Percentiles rank a stretch among this genome's conserved stretches.
Evolutionary conservation across 1,284 basidiomycete genomes (phyloP).

Genomic region (Irpex rosettiformis): DNA sequence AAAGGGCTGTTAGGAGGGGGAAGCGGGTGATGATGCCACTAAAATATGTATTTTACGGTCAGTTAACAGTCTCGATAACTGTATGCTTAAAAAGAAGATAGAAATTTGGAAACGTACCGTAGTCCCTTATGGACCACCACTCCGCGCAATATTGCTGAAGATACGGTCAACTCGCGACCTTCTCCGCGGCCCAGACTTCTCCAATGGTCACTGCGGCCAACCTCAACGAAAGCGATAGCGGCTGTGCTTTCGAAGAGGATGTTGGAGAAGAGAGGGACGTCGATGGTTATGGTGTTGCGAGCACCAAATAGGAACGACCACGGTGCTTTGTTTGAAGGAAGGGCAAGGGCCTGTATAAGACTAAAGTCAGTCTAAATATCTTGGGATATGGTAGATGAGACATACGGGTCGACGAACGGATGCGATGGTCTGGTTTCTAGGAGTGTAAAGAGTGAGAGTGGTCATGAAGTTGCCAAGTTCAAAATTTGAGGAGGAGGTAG

Average conservation of each 20-base stretch:
- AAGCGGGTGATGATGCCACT: slow-evolving; percentile 71
- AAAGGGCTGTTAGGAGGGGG: slow-evolving; percentile 49
- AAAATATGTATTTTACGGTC: slow-evolving; percentile 10
- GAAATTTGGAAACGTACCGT: slow-evolving; percentile 46
- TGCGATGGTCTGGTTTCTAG: slow-evolving; percentile 57
- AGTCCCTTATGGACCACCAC: slow-evolving; percentile 60
- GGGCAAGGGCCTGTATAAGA: slow-evolving; percentile 51
- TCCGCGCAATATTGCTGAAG: slow-evolving; percentile 57
- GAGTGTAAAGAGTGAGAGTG: slow-evolving; percentile 50
- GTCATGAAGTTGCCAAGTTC: slow-evolving; percentile 81
- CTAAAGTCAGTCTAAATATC: slow-evolving; percentile 1
- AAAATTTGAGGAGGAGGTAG: slow-evolving; percentile 62
- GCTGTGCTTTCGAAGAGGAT: slow-evolving; percentile 46
- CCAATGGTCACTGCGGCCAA: slow-evolving; percentile 72
- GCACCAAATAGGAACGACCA: slow-evolving; percentile 36
- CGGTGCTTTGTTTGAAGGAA: slow-evolving; percentile 37
- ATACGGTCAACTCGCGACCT: slow-evolving; percentile 66
- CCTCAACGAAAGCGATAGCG: slow-evolving; percentile 51
- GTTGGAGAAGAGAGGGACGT: slow-evolving; percentile 51
- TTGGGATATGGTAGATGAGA: background rate
- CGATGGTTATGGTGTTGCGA: slow-evolving; percentile 41
- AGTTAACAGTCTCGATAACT: slow-evolving; percentile 2
- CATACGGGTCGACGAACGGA: slow-evolving; percentile 63
- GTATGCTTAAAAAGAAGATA: background rate
- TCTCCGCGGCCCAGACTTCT: slow-evolving; percentile 59